Conservation (phyloP, 1,139 yeast genomes). For the Meyerozyma carpophila region DNA sequence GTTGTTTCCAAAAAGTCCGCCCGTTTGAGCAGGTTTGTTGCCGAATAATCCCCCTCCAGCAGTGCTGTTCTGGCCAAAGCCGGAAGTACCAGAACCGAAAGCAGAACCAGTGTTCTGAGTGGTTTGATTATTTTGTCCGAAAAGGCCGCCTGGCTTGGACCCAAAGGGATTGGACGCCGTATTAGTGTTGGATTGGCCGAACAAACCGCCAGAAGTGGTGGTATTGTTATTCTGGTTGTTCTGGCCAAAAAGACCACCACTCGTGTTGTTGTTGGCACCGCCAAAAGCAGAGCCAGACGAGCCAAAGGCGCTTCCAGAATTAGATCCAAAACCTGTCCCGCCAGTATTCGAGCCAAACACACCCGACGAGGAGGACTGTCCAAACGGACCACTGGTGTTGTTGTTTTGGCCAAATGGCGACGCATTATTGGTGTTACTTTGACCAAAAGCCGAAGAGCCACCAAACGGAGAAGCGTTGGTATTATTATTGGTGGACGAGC, state of each 20-base stretch:
- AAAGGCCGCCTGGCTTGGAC: conserved; percentile 8
- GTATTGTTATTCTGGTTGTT: conserved; percentile 2
- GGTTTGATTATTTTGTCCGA: conserved; percentile 5
- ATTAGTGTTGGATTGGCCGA: conserved; percentile 12
- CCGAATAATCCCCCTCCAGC: conserved; percentile 19
- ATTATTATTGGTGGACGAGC: conserved; percentile 6
- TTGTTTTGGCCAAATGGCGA: conserved; percentile 23
- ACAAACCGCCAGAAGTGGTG: conserved; percentile 13
- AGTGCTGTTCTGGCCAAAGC: neutral
- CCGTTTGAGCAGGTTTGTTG: conserved; percentile 12
- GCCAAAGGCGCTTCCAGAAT: conserved; percentile 6
- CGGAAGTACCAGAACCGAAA: neutral
- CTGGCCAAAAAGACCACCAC: conserved; percentile 15
- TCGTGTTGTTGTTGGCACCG: conserved; percentile 9
- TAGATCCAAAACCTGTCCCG: conserved; percentile 9
- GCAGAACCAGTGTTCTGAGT: neutral
- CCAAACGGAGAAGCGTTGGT: conserved; percentile 9
- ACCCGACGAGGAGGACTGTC: conserved; percentile 9
- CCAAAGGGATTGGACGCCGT: neutral
- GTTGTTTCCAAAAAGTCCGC: conserved; percentile 32
- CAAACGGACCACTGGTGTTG: conserved; percentile 8
- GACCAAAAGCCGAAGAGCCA: conserved; percentile 16
- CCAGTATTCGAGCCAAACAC: conserved; percentile 8
- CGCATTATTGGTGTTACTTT: conserved; percentile 17
- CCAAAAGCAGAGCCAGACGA: conserved; percentile 4